Percentiles rank a stretch among this genome's conserved stretches.
phyloP scores from a whole-genome alignment of 352 stramenopile species.

The Thalassiosira livingstoniorum region DNA sequence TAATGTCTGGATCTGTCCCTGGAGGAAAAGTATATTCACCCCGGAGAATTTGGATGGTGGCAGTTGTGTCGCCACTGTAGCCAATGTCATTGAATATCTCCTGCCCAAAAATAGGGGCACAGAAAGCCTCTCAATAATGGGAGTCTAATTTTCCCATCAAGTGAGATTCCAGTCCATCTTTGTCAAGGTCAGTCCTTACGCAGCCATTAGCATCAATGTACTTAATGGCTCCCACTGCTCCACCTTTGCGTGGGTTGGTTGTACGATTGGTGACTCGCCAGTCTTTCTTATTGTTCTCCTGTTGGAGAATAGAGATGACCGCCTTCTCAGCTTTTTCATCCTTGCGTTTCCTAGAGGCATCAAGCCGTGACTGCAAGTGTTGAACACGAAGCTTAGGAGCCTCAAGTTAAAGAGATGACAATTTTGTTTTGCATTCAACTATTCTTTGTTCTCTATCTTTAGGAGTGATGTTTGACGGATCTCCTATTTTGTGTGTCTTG shows the following conservation, averaged over 20 bases:
- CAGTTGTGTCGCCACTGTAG: slow-evolving; percentile 18
- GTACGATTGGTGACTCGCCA: background rate
- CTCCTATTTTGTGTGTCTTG: background rate
- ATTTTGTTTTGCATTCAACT: background rate
- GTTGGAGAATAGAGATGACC: background rate
- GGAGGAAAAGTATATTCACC: background rate
- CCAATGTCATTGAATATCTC: slow-evolving; percentile 23
- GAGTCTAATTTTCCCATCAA: background rate
- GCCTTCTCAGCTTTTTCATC: background rate
- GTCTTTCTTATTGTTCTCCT: background rate
- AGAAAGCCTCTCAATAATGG: background rate
- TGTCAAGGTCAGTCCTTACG: background rate
- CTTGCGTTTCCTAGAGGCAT: background rate
- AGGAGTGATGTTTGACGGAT: background rate
- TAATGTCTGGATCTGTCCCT: background rate
- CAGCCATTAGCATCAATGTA: background rate
- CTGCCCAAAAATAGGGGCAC: slow-evolving; percentile 10
- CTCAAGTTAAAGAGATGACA: background rate
- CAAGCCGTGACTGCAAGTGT: background rate
- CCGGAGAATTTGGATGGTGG: slow-evolving; percentile 14
- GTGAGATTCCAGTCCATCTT: background rate
- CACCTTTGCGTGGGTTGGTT: background rate
- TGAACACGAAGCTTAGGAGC: background rate
- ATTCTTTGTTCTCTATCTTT: background rate
- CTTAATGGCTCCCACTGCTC: background rate